Evolutionary conservation across 2,329 filamentous ascomycete genomes (phyloP).

Genomic region (Xylaria sp.): DNA sequence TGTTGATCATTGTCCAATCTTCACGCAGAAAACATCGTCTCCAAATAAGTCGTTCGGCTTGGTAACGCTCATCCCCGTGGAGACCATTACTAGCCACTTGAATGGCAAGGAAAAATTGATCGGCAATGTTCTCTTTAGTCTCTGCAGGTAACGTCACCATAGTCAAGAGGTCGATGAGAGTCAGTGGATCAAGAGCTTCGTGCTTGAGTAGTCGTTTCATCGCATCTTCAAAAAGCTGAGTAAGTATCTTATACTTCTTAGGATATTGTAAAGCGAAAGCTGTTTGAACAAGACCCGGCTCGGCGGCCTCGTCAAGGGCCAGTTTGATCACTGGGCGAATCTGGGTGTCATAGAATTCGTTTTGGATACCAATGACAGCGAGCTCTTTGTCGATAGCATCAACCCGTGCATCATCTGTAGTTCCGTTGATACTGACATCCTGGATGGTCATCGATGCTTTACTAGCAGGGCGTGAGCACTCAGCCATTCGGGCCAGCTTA

Average conservation of each 20-base stretch:
- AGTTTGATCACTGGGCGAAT: conserved; percentile 73
- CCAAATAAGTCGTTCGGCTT: conserved; percentile 78
- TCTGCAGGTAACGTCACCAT: conserved; percentile 65
- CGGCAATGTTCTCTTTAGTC: conserved; percentile 64
- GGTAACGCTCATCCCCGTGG: conserved; percentile 65
- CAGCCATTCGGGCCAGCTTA: conserved; percentile 81
- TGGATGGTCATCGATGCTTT: conserved; percentile 46
- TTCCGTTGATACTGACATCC: conserved; percentile 41
- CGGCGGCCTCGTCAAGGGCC: conserved; percentile 83
- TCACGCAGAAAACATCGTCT: conserved; percentile 85
- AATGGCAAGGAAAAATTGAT: conserved; percentile 81
- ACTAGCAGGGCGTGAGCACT: conserved; percentile 53
- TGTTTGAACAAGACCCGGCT: conserved; percentile 78
- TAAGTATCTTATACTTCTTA: conserved; percentile 72
- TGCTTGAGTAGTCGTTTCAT: conserved; percentile 77
- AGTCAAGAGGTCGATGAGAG: conserved; percentile 80
- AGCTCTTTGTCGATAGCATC: conserved; percentile 70
- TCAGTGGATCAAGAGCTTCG: conserved; percentile 73
- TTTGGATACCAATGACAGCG: conserved; percentile 80
- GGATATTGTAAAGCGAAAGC: conserved; percentile 67
- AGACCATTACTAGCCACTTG: conserved; percentile 66
- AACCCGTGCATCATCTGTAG: conserved; percentile 49
- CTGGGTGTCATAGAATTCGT: conserved; percentile 73
- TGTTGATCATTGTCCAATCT: conserved; percentile 83
- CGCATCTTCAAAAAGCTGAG: conserved; percentile 75